These are phyloP conservation scores for Abelmoschus esculentus DNA, from an alignment of 345 rosid genomes.

Conservation along the genomic window DNA sequence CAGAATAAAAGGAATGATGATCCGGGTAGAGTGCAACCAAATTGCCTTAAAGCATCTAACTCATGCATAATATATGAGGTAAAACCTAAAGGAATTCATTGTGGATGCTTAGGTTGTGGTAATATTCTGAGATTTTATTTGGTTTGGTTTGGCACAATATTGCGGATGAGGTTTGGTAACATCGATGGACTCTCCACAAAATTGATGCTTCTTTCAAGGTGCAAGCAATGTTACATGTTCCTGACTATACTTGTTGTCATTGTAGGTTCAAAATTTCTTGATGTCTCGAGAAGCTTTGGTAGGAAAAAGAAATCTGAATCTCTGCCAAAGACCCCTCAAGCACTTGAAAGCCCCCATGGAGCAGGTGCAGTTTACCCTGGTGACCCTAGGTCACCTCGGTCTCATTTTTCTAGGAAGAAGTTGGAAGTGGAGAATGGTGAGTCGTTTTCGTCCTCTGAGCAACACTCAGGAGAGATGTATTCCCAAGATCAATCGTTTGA, in stretches of 20 bases:
- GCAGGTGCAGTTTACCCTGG: constrained; percentile 19
- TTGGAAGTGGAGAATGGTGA: constrained; percentile 20
- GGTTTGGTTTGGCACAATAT: too few relatives aligned
- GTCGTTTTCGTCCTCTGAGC: constrained; percentile 36
- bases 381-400: constrained; percentile 20
- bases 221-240: not conserved
- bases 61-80: too few relatives aligned
- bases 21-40: too few relatives aligned
- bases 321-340: constrained; percentile 34
- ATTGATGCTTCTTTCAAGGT: not conserved
- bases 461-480: constrained; percentile 25
- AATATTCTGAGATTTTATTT: too few relatives aligned
- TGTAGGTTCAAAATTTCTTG: constrained; percentile 44
- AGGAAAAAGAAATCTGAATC: constrained; percentile 48
- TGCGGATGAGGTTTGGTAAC: too few relatives aligned
- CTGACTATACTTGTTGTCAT: not conserved
- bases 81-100: not conserved
- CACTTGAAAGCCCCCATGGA: constrained; percentile 16
- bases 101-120: too few relatives aligned
- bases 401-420: constrained; percentile 24
- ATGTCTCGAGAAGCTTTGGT: constrained; percentile 50
- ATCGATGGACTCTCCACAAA: too few relatives aligned
- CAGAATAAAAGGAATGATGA: too few relatives aligned
- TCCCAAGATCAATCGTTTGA: constrained; percentile 36
- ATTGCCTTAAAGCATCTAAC: too few relatives aligned